phyloP scores from a whole-genome alignment of 1,284 basidiomycete genomes.

The Dichomitus squalens region DNA sequence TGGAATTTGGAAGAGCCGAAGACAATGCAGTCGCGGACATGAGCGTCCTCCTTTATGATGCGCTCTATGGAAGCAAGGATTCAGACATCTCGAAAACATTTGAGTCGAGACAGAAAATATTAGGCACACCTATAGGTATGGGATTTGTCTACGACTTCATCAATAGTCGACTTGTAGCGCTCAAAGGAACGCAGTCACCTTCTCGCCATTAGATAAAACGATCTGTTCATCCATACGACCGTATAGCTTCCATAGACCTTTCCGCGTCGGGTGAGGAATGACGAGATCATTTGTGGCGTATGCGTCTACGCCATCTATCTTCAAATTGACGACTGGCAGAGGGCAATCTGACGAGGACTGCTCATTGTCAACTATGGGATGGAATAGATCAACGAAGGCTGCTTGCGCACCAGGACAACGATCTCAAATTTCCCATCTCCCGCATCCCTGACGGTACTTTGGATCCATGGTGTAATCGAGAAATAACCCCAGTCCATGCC shows the following conservation, averaged over 20 bases:
- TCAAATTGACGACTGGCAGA: constrained; percentile 7
- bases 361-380: not conserved
- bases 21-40: constrained; percentile 34
- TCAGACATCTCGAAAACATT: too few relatives aligned
- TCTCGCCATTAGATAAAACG: constrained; percentile 15
- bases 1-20: constrained; percentile 42
- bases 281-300: constrained; percentile 15
- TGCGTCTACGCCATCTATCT: constrained; percentile 3
- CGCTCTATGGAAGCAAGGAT: constrained; percentile 31
- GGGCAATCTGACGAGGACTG: constrained; percentile 9
- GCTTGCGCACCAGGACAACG: constrained; percentile 5
- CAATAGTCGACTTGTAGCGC: not conserved
- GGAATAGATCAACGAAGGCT: not conserved
- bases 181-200: constrained; percentile 1
- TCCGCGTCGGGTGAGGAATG: constrained; percentile 7
- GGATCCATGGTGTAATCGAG: constrained; percentile 9
- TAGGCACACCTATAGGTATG: constrained; percentile 37
- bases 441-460: not conserved
- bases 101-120: too few relatives aligned
- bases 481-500: constrained; percentile 16
- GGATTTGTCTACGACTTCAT: constrained; percentile 40
- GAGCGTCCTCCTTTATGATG: constrained; percentile 32
- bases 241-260: constrained; percentile 5
- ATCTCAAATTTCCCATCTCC: constrained; percentile 12
- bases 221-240: constrained; percentile 17